These are phyloP conservation scores for Alternaria triticina DNA, from an alignment of 2,329 filamentous ascomycete genomes.

Conservation along the genomic window DNA sequence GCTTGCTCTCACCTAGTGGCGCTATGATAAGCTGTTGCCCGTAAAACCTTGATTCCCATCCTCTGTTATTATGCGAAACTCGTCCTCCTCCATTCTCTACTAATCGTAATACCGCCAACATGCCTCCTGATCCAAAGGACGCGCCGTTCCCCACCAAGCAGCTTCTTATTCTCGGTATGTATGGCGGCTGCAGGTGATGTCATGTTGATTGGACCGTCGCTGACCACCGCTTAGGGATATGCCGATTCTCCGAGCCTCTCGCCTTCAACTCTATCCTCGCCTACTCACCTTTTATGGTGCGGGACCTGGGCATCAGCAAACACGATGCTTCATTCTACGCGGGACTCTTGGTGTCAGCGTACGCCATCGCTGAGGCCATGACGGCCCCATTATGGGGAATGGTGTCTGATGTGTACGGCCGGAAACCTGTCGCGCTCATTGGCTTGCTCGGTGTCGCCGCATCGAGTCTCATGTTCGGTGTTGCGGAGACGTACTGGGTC, in stretches of 20 bases:
- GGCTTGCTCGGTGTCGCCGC: conserved; percentile 80
- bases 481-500: conserved; percentile 82
- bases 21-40: conserved; percentile 23
- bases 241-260: conserved; percentile 90
- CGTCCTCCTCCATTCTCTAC: conserved; percentile 12
- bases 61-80: conserved; percentile 18
- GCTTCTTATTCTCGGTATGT: conserved; percentile 53
- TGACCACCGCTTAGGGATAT: conserved; percentile 70
- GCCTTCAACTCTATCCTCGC: conserved; percentile 94
- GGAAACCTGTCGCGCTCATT: conserved; percentile 50
- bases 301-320: conserved; percentile 46
- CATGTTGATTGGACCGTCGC: conserved; percentile 21
- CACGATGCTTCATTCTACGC: conserved; percentile 78
- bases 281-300: conserved; percentile 60
- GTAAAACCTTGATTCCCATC: conserved; percentile 28
- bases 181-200: conserved; percentile 13
- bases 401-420: conserved; percentile 49
- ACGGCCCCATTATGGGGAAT: conserved; percentile 71
- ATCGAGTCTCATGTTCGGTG: conserved; percentile 81
- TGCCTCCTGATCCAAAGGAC: conserved; percentile 42
- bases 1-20: conserved; percentile 24
- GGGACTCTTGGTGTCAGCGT: conserved; percentile 83
- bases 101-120: conserved; percentile 27
- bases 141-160: conserved; percentile 55
- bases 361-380: conserved; percentile 82